Evolutionary conservation across 345 rosid genomes (phyloP).

Genomic region (Sapria himalayana): DNA sequence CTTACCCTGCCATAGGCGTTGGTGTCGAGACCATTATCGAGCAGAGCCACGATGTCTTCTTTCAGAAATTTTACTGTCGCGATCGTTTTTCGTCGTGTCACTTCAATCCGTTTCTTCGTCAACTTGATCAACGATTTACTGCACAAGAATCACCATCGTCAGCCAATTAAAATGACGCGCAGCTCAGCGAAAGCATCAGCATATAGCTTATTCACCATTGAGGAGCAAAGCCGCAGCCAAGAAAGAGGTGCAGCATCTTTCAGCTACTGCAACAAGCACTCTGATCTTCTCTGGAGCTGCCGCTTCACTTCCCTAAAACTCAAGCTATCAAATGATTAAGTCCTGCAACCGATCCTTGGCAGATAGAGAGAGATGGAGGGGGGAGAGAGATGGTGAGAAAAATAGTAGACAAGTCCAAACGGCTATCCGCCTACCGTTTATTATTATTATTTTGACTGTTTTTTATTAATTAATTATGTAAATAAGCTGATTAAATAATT

Average conservation of each 20-base stretch:
- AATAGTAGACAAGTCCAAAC: no score
- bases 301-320: no score
- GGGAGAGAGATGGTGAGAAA: slow-evolving; percentile 1
- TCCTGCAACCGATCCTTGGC: no score
- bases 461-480: no score
- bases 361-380: not conserved
- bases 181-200: not conserved
- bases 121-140: slow-evolving; percentile 71
- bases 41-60: slow-evolving; percentile 82
- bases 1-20: slow-evolving; percentile 65
- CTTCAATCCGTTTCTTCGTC: slow-evolving; percentile 68
- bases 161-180: not conserved
- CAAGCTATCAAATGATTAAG: not conserved
- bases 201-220: slow-evolving; percentile 33
- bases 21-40: slow-evolving; percentile 59
- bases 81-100: slow-evolving; percentile 57
- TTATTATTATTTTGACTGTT: no score
- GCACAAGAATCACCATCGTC: slow-evolving; percentile 3
- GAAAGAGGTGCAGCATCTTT: slow-evolving; percentile 69
- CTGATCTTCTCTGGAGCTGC: slow-evolving; percentile 4
- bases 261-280: not conserved
- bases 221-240: slow-evolving; percentile 61
- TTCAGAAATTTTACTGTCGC: slow-evolving; percentile 75
- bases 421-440: no score
- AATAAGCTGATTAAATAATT: no score